phyloP scores from a whole-genome alignment of 1,139 yeast genomes.

The Eremothecium sinecaudum region DNA sequence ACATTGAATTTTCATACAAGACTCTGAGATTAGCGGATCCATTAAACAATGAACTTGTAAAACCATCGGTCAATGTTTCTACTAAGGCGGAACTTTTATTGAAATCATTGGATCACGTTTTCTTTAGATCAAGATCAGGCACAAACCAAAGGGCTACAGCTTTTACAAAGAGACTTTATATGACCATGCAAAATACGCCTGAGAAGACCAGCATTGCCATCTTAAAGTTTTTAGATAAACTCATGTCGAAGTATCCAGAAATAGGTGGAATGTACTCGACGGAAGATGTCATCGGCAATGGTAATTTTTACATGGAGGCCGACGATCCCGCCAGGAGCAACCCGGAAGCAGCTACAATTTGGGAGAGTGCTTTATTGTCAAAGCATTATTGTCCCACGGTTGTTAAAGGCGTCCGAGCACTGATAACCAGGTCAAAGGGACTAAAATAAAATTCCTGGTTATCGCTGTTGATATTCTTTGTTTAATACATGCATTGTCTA shows the following conservation, averaged over 20 bases:
- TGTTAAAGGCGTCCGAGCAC: conserved; percentile 42
- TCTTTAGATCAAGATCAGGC: conserved; percentile 69
- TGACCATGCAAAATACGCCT: conserved; percentile 63
- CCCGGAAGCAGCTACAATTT: conserved; percentile 78
- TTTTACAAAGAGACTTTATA: conserved; percentile 70
- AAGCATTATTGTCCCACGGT: conserved; percentile 78
- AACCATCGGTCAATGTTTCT: conserved; percentile 73
- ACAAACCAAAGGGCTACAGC: conserved; percentile 68
- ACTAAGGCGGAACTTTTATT: conserved; percentile 81
- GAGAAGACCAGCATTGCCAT: conserved; percentile 79
- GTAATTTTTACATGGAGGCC: conserved; percentile 57
- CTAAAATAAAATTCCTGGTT: conserved; percentile 1
- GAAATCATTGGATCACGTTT: conserved; percentile 68
- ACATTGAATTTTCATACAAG: conserved; percentile 76
- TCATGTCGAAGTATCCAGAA: conserved; percentile 59
- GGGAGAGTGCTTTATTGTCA: conserved; percentile 75
- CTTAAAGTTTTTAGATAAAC: conserved; percentile 66
- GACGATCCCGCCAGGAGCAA: conserved; percentile 67
- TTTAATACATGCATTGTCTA: too few species aligned
- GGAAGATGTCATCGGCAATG: conserved; percentile 78
- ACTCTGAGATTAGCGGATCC: conserved; percentile 75
- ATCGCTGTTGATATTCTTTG: too few species aligned
- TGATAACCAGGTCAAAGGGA: conserved; percentile 33
- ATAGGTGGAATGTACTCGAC: conserved; percentile 72
- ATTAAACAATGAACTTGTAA: conserved; percentile 37